Base-by-base conservation (phyloP, 495 filamentous ascomycete genomes). In the Glarea lozoyensis region DNA sequence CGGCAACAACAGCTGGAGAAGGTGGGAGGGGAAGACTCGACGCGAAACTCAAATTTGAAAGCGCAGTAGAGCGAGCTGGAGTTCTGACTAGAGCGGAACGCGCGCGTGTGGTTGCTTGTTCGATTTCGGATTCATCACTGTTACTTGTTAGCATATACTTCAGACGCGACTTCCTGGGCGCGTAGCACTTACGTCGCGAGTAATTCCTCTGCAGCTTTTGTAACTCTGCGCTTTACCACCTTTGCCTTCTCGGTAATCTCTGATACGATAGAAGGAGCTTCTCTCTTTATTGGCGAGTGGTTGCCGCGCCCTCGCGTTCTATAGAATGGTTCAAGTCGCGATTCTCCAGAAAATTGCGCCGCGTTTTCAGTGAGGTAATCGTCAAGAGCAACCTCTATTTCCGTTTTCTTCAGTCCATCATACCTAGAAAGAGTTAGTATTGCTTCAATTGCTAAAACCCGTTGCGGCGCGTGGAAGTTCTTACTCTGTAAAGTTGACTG, bases 1-100 rank as follows among this genome's bases (percentile, higher is more conserved):
- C 74, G n/a, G 82, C 85, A 36, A 97, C 79, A 36, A 85, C 74
- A 15, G 86, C 80, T 0, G 90, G 90, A 0, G 88, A 92, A 1
- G 88, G 80, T 2, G 92, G 90, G 23, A 95, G 68, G 4, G 75
- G 68, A 42, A 79, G 63, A 46, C 63, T 68, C 32, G 62, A 58
- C 13, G 75, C 69, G 31, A 56, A 56, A 11, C 46, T 43, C 13
- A 54, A 36, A 17, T 53, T 55, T 3, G 52, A 50, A 62, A 69
- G 51, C 10, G 68, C 59, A 43, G 76, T 70, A 6, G 72, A 69
- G 50, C 72, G 66, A 27, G 58, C 69, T 3, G 79, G 78, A 13
- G 82, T 80, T 46, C 75, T 80, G 35, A 68, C 66, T 12, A 75
- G 49, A 12, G 70, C 65, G 24, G 60, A 60, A n/a, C 68, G 57